A percentile compares a stretch with the other conserved stretches of the same genome.
phyloP scores from a whole-genome alignment of 2,329 filamentous ascomycete genomes.

The Ophiocordyceps australis region DNA sequence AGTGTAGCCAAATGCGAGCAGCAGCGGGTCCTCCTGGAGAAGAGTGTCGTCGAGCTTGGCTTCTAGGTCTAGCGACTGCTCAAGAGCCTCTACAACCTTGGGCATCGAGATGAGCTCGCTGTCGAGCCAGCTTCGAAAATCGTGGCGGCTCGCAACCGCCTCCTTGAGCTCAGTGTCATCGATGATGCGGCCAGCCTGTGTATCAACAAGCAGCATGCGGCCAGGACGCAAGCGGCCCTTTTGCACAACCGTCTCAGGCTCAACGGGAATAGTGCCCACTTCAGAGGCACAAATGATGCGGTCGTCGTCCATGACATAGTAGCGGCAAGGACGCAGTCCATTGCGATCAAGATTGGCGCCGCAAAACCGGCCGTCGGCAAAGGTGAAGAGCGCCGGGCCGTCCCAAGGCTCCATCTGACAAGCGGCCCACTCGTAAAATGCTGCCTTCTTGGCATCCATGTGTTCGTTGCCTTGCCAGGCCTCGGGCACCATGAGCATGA shows the following conservation, averaged over 20 bases:
- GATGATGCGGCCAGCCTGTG: constrained; percentile 74
- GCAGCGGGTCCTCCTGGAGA: constrained; percentile 67
- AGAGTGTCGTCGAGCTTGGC: constrained; percentile 48
- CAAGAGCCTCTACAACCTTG: constrained; percentile 46
- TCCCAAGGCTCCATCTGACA: constrained; percentile 99
- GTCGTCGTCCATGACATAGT: constrained; percentile 93
- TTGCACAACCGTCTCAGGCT: constrained; percentile 76
- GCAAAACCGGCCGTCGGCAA: constrained; percentile 90
- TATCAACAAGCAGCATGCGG: constrained; percentile 92
- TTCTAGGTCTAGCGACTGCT: constrained; percentile 43
- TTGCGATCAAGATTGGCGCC: constrained; percentile 95
- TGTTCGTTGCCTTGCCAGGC: constrained; percentile 88
- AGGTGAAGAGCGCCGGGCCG: constrained; percentile 89
- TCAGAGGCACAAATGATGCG: constrained; percentile 95
- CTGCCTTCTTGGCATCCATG: constrained; percentile 90
- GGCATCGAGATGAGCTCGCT: constrained; percentile 71
- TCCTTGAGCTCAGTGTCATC: constrained; percentile 85
- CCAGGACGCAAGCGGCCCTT: constrained; percentile 90
- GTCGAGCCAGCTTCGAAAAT: constrained; percentile 81
- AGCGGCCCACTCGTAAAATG: constrained; percentile 96
- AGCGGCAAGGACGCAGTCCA: constrained; percentile 85
- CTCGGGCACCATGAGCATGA: constrained; percentile 98
- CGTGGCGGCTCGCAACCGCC: constrained; percentile 67
- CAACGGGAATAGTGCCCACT: constrained; percentile 81
- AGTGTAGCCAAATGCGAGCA: constrained; percentile 84